Evolutionary conservation across 345 rosid genomes (phyloP).

Genomic region (Eucalyptus albens): DNA sequence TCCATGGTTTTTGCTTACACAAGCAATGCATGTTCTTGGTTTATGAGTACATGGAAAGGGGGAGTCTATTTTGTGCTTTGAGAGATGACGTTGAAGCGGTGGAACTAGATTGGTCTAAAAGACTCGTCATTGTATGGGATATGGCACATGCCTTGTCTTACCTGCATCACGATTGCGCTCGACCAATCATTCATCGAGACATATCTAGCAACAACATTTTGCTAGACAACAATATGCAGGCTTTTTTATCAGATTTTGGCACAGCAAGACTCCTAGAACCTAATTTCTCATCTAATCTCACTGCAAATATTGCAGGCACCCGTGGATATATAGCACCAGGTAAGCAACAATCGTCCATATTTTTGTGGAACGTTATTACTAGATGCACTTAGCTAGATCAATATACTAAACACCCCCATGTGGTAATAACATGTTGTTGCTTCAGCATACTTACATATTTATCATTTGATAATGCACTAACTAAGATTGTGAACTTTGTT

Average conservation of each 20-base stretch:
- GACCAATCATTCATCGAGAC: conserved; percentile 4
- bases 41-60: background rate
- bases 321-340: conserved; percentile 8
- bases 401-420: no score
- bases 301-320: background rate
- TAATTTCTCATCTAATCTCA: background rate
- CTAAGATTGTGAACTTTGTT: no score
- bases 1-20: background rate
- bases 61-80: background rate
- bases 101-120: background rate
- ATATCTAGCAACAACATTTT: conserved; percentile 5
- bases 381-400: background rate
- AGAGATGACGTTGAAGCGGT: background rate
- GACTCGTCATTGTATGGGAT: background rate
- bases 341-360: background rate
- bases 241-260: conserved; percentile 5
- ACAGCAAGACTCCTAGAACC: background rate
- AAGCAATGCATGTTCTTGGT: background rate
- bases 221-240: background rate
- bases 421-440: no score
- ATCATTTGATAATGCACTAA: no score
- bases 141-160: background rate
- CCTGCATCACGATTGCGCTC: background rate
- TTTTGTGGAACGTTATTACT: background rate
- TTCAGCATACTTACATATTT: no score